Evolutionary conservation across 2,329 filamentous ascomycete species (phyloP).

Genomic region (Cladosporium sp.): DNA sequence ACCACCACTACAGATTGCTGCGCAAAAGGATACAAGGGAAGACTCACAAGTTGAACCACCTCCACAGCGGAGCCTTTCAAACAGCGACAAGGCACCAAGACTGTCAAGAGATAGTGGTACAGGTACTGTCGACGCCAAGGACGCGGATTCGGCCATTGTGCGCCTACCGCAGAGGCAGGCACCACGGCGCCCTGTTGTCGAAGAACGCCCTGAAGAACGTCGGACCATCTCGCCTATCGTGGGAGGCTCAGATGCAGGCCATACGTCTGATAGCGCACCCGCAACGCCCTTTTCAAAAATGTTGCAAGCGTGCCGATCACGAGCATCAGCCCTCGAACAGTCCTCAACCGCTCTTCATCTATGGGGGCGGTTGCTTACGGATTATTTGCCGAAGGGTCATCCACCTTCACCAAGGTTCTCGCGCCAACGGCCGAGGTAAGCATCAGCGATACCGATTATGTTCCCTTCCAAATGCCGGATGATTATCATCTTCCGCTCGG

Average conservation of each 20-base stretch:
- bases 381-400: constrained; percentile 18
- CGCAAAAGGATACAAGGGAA: neutral
- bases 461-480: constrained; percentile 12
- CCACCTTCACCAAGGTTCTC: constrained; percentile 28
- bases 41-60: neutral
- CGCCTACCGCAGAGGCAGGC: constrained; percentile 6
- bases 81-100: neutral
- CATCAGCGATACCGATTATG: constrained; percentile 6
- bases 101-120: constrained; percentile 8
- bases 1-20: constrained; percentile 9
- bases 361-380: neutral
- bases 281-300: constrained; percentile 11
- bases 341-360: constrained; percentile 3
- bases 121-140: neutral
- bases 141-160: neutral
- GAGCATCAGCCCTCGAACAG: constrained; percentile 7
- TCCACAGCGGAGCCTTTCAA: no score
- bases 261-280: constrained; percentile 4
- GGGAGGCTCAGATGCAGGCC: neutral
- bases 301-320: constrained; percentile 11
- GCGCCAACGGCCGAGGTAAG: constrained; percentile 16
- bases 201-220: neutral
- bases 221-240: constrained; percentile 7
- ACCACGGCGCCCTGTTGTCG: neutral
- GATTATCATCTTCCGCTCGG: constrained; percentile 10